Evolutionary conservation across 2,329 filamentous ascomycete genomes (phyloP).

Genomic region (Endoconidiophora polonica): DNA sequence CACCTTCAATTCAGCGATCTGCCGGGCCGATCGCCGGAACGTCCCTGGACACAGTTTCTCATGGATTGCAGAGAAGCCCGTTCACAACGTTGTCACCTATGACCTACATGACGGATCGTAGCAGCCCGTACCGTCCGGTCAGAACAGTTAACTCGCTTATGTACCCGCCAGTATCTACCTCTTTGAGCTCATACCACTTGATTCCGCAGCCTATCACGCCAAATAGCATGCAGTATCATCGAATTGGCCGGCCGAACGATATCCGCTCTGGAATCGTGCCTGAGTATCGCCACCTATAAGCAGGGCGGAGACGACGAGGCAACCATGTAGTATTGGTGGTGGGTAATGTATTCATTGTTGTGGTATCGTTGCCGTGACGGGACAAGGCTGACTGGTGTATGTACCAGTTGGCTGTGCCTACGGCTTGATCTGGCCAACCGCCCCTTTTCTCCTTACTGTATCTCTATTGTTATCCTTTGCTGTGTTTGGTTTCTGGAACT

Average conservation of each 20-base stretch:
- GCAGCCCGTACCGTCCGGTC: constrained; percentile 84
- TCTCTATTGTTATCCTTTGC: too few species aligned
- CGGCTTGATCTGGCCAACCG: too few species aligned
- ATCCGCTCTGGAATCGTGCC: constrained; percentile 56
- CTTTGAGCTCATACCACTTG: constrained; percentile 58
- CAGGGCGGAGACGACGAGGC: too few species aligned
- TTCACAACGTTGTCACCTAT: constrained; percentile 52
- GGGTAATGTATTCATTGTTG: too few species aligned
- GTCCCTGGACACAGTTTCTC: not conserved
- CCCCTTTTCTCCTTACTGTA: too few species aligned
- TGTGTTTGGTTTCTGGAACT: too few species aligned
- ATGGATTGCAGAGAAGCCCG: constrained; percentile 5
- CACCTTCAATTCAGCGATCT: constrained; percentile 7
- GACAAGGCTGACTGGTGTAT: too few species aligned
- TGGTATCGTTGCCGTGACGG: too few species aligned
- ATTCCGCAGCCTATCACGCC: constrained; percentile 35
- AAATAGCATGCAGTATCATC: constrained; percentile 69
- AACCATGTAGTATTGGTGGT: too few species aligned
- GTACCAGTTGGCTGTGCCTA: too few species aligned
- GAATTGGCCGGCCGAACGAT: constrained; percentile 51
- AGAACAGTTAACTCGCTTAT: constrained; percentile 81
- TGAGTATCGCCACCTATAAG: constrained; percentile 24
- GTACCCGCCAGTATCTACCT: constrained; percentile 67
- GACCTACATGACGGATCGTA: constrained; percentile 70
- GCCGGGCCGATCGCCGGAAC: constrained; percentile 1